Percentiles rank a stretch among this genome's conserved stretches.
phyloP scores from a whole-genome alignment of 2,329 filamentous ascomycete species.

The Diaporthe caulivora region DNA sequence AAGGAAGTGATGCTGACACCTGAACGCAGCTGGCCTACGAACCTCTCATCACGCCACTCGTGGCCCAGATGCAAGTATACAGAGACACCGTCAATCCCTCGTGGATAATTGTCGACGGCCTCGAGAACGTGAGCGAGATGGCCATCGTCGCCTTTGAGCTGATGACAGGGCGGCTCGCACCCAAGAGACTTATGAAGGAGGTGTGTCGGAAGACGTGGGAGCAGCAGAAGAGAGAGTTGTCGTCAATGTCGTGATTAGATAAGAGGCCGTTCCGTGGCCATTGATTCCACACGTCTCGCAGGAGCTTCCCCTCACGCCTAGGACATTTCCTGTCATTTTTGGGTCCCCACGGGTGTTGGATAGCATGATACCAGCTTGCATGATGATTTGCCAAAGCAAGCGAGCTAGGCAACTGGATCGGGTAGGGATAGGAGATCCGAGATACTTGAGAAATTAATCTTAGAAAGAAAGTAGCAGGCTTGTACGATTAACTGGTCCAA shows the following conservation, averaged over 20 bases:
- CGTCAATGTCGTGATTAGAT: conserved; percentile 37
- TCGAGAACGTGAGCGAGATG: conserved; percentile 80
- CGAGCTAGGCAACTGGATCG: neutral
- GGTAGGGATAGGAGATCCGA: neutral
- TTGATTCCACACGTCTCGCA: neutral
- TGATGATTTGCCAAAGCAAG: neutral
- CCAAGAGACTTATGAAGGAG: conserved; percentile 75
- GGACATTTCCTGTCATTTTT: neutral
- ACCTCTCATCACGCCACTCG: conserved; percentile 76
- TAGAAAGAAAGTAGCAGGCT: conserved; percentile 6
- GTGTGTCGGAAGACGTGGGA: conserved; percentile 62
- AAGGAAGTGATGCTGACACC: conserved; percentile 27
- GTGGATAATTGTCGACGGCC: conserved; percentile 79
- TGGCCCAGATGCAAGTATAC: conserved; percentile 71
- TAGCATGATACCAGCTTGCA: neutral
- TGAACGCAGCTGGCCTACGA: conserved; percentile 71
- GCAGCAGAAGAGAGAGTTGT: conserved; percentile 48
- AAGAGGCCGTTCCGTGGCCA: neutral
- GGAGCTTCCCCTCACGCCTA: neutral
- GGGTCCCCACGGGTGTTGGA: neutral
- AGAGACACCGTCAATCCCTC: conserved; percentile 64
- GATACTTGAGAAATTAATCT: neutral
- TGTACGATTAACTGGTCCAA: neutral
- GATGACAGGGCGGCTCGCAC: conserved; percentile 79
- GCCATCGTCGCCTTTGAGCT: conserved; percentile 82